Conservation (phyloP, 169 alveolate genomes). For the Babesia bigemina region DNA sequence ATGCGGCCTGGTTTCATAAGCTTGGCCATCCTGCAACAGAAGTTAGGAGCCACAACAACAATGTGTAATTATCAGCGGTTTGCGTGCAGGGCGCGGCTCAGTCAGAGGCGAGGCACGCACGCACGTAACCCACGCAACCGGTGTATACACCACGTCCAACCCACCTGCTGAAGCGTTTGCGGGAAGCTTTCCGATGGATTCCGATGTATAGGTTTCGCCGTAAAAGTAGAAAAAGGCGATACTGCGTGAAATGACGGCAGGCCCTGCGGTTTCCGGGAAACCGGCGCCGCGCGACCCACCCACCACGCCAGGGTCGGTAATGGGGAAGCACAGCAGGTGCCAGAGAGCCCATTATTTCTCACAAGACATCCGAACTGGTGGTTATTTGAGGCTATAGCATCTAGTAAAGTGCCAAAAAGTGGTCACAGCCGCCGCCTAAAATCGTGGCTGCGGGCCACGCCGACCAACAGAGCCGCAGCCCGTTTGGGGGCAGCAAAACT, state of each 20-base stretch:
- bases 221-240: not conserved
- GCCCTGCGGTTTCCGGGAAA: not conserved
- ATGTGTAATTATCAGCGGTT: not conserved
- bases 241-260: constrained; percentile 13
- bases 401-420: too few relatives aligned
- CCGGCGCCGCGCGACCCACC: constrained; percentile 4
- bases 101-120: not conserved
- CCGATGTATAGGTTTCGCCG: not conserved
- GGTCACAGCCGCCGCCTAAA: too few relatives aligned
- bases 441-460: too few relatives aligned
- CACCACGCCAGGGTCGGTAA: constrained; percentile 40
- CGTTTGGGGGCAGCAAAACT: too few relatives aligned
- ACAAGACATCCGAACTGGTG: too few relatives aligned
- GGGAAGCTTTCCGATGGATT: constrained; percentile 13
- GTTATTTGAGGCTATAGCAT: too few relatives aligned
- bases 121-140: constrained; percentile 1
- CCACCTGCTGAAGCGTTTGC: constrained; percentile 18
- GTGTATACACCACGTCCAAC: constrained; percentile 5
- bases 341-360: not conserved
- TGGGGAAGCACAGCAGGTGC: constrained; percentile 23
- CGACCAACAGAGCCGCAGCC: too few relatives aligned
- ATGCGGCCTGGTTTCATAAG: constrained; percentile 96
- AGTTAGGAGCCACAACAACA: not conserved
- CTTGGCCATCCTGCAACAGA: constrained; percentile 71
- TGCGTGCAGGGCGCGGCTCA: not conserved